Conservation (phyloP, 352 stramenopile species). For the Phytophthora agathidicida region DNA sequence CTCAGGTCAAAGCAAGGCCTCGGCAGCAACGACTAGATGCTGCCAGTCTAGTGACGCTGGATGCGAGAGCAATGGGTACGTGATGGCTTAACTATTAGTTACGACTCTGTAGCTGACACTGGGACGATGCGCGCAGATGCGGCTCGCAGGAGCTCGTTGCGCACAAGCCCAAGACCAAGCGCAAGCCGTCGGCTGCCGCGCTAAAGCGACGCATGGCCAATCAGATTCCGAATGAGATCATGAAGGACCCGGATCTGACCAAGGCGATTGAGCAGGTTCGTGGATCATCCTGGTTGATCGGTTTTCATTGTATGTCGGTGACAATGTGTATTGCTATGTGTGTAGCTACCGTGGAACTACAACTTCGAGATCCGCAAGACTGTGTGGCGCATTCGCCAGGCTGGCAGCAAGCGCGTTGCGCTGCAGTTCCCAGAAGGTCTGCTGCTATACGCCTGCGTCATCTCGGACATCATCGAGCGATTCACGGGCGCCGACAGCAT, state of each 20-base stretch:
- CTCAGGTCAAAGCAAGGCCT: constrained; percentile 51
- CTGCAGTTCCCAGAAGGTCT: constrained; percentile 99
- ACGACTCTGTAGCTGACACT: no score
- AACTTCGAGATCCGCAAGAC: constrained; percentile 99
- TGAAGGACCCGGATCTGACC: constrained; percentile 86
- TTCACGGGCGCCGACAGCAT: constrained; percentile 93
- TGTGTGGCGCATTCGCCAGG: constrained; percentile 94
- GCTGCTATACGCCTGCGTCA: constrained; percentile 97
- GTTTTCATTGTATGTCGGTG: no score
- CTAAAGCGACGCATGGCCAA: constrained; percentile 80
- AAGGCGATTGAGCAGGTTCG: constrained; percentile 90
- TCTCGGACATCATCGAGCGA: constrained; percentile 98
- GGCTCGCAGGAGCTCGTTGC: constrained; percentile 32
- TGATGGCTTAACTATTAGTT: no score
- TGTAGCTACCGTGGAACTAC: constrained; percentile 97
- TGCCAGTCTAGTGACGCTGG: constrained; percentile 10
- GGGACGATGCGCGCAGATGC: constrained; percentile 9
- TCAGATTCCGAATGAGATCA: constrained; percentile 92
- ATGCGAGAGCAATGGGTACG: constrained; percentile 26
- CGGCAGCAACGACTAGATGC: constrained; percentile 4
- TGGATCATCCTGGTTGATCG: neutral
- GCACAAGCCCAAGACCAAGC: constrained; percentile 55
- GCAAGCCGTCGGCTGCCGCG: constrained; percentile 65
- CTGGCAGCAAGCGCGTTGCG: constrained; percentile 91
- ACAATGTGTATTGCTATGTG: neutral